phyloP scores from a whole-genome alignment of 768 basidiomycete genomes.

The Hygrocybe punicea region DNA sequence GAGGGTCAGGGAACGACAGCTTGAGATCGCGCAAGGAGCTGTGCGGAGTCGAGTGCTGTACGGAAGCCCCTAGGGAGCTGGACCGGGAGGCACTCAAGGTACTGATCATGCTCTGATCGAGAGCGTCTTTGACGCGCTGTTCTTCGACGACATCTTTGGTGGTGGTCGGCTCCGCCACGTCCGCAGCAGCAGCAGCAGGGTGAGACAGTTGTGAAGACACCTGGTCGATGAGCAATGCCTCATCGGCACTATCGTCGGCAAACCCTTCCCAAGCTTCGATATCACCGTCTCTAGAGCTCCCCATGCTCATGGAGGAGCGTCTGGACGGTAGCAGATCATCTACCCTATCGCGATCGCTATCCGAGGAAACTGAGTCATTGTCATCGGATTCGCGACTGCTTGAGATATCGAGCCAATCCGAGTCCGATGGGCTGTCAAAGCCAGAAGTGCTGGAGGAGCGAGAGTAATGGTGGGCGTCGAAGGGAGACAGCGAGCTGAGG shows the following conservation, averaged over 20 bases:
- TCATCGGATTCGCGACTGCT: conserved; percentile 68
- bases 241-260: conserved; percentile 59
- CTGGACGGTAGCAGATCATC: conserved; percentile 53
- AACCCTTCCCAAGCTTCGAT: conserved; percentile 78
- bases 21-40: conserved; percentile 69
- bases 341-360: conserved; percentile 59
- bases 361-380: conserved; percentile 64
- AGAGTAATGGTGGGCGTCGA: conserved; percentile 33
- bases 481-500: conserved; percentile 17
- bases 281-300: conserved; percentile 65
- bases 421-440: conserved; percentile 67
- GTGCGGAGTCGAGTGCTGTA: conserved; percentile 49
- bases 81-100: conserved; percentile 74
- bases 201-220: conserved; percentile 29
- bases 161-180: conserved; percentile 26
- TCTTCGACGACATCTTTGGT: conserved; percentile 56
- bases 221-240: conserved; percentile 27
- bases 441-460: conserved; percentile 53
- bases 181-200: conserved; percentile 32
- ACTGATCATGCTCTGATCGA: conserved; percentile 81
- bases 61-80: conserved; percentile 47
- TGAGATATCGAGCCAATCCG: conserved; percentile 80
- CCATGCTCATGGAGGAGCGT: conserved; percentile 64
- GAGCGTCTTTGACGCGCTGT: conserved; percentile 63
- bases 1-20: conserved; percentile 79